Base-by-base conservation (phyloP, 179 eudicot genomes). In the Carnegiea gigantea region DNA sequence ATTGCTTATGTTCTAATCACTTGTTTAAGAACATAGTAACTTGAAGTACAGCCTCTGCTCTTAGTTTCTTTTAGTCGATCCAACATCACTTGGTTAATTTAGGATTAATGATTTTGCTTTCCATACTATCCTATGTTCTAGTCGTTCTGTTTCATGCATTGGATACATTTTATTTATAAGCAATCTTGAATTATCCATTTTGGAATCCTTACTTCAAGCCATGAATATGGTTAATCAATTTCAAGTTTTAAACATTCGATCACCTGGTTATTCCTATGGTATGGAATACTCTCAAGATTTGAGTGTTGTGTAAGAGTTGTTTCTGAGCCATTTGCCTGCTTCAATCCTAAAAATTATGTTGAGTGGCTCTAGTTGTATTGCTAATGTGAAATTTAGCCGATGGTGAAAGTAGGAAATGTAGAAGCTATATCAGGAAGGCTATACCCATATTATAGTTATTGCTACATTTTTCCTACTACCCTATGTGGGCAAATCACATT, bases 401-500 rank as follows among this genome's bases (percentile, higher is more conserved):
- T 28, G n/a, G 73, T 13, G 13, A 68, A 33, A 30, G 1, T 6
- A 68, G 43, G 71, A 65, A 38, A 28, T 5, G 40, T 26, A 23
- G 65, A 44, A 67, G 74, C 23, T 76, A 83, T 43, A 80, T 83
- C 18, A 80, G 76, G 83, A 76, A 70, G 60, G 60, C 46, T 70
- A 72, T 68, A 0, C 60, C 48, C 46, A 6, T 33, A n/a, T 30
- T 23, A 21, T 81, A 28, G 5, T 33, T 33, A 84, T 14, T 84
- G 75, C 79, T 43, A 79, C 77, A 84, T 20, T 77, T 76, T 77
- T 80, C 76, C 84, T 81, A 81, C 23, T 78, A 84, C 40, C 86
- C 83, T 80, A 80, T 43, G 83, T 79, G 65, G 73, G 78, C 80
- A 83, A 76, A 80, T 70, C 65, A 80, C 43, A 73, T 38, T 64